Conservation (phyloP, 352 stramenopile species). For the Globisporangium barbulae region DNA sequence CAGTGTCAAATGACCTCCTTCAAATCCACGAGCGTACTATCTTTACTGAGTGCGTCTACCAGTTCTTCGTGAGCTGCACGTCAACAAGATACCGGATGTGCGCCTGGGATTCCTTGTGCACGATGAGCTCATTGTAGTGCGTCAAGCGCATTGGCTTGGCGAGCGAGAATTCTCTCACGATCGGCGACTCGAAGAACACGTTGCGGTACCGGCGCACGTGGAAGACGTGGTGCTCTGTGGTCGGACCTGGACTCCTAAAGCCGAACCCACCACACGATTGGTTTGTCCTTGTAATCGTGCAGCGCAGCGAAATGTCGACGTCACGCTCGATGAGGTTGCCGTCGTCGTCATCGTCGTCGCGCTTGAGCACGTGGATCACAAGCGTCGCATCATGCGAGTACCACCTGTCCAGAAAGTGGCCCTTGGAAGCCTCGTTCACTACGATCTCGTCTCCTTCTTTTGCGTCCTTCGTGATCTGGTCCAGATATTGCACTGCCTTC, state of each 20-base stretch:
- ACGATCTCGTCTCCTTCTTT: neutral
- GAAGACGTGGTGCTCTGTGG: neutral
- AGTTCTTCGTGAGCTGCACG: constrained; percentile 17
- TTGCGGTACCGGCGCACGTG: constrained; percentile 6
- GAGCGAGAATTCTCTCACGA: constrained; percentile 1
- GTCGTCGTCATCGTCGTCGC: neutral
- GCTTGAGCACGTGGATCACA: neutral
- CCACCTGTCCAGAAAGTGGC: neutral
- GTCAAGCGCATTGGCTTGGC: constrained; percentile 1
- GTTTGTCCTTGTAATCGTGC: neutral
- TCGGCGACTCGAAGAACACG: neutral
- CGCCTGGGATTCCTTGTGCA: constrained; percentile 72
- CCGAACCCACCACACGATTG: neutral
- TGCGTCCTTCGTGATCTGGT: neutral
- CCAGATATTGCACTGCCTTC: neutral
- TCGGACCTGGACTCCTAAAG: neutral
- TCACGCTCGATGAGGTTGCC: neutral
- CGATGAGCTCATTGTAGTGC: constrained; percentile 63
- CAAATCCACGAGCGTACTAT: too few relatives aligned
- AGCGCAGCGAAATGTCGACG: neutral
- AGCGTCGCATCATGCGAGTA: neutral
- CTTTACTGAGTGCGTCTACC: neutral
- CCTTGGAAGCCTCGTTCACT: neutral
- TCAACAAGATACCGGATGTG: constrained; percentile 79
- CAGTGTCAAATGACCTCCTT: too few relatives aligned